Conservation (phyloP, 495 filamentous ascomycete genomes). For the Trichocladium antarcticum region DNA sequence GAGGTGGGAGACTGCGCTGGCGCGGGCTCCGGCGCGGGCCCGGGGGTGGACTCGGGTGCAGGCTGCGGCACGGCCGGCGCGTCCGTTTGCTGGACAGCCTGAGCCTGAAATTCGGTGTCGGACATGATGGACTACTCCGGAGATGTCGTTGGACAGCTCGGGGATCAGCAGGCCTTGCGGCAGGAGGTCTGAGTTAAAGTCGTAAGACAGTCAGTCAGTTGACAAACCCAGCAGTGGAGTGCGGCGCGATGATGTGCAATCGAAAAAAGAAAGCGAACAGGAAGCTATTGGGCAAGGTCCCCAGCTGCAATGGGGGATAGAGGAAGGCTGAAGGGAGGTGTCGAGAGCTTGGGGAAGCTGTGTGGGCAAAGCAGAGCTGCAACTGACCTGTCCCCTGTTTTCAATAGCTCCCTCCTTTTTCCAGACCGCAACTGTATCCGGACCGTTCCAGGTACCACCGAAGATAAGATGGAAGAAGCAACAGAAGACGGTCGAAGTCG, state of each 20-base stretch:
- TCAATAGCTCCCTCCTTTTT: background rate
- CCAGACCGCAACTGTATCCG: background rate
- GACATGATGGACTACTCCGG: constrained; percentile 29
- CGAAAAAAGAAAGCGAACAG: background rate
- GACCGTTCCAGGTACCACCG: too few species aligned
- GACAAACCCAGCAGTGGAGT: background rate
- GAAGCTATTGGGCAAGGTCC: background rate
- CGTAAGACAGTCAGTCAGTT: constrained; percentile 1
- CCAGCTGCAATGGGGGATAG: background rate
- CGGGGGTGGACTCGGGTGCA: background rate
- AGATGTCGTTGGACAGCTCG: background rate
- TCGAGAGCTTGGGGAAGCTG: constrained; percentile 1
- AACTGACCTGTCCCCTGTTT: constrained; percentile 7
- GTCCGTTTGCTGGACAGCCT: constrained; percentile 32
- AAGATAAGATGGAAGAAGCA: too few species aligned
- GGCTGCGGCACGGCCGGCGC: constrained; percentile 25
- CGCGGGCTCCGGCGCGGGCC: constrained; percentile 8
- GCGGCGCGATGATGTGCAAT: constrained; percentile 3
- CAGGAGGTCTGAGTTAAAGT: background rate
- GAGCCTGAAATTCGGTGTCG: constrained; percentile 33
- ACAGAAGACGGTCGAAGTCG: background rate
- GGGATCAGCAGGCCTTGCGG: background rate
- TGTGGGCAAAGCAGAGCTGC: background rate
- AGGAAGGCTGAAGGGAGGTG: background rate
- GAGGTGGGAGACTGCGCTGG: constrained; percentile 14